These are phyloP conservation scores for Davidsoniella neocaledoniae DNA, from an alignment of 2,329 filamentous ascomycete species.

Conservation along the genomic window DNA sequence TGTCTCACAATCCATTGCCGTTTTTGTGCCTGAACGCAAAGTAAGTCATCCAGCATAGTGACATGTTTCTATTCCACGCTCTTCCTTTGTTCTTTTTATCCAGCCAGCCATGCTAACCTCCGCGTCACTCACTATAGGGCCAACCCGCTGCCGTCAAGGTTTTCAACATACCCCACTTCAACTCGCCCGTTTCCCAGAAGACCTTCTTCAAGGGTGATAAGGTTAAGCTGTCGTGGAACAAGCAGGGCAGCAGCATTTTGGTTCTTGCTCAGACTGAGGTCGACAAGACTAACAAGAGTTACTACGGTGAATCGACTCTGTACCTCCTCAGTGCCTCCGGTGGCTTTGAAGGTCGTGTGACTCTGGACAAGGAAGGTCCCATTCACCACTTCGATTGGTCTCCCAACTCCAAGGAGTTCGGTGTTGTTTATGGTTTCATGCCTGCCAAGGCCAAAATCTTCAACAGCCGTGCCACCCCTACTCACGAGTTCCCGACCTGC, in stretches of 20 bases:
- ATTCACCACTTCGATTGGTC: slow-evolving; percentile 99
- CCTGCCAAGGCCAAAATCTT: slow-evolving; percentile 98
- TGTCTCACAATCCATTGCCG: slow-evolving; percentile 77
- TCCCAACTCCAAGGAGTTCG: slow-evolving; percentile 92
- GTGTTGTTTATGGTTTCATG: slow-evolving; percentile 96
- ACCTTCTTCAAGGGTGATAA: slow-evolving; percentile 99
- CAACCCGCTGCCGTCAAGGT: slow-evolving; percentile 89
- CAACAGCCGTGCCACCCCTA: slow-evolving; percentile 68
- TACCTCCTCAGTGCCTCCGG: slow-evolving; percentile 88
- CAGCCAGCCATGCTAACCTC: slow-evolving; percentile 12
- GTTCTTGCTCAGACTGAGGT: slow-evolving; percentile 96
- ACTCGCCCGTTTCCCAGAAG: slow-evolving; percentile 76
- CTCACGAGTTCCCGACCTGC: slow-evolving; percentile 69
- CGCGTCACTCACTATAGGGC: slow-evolving; percentile 37
- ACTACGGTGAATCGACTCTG: slow-evolving; percentile 95
- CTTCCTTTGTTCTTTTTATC: not conserved
- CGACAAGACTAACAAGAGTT: slow-evolving; percentile 96
- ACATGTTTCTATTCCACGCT: not conserved
- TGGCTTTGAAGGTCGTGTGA: slow-evolving; percentile 79
- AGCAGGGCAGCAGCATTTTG: slow-evolving; percentile 74
- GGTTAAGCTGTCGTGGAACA: slow-evolving; percentile 97
- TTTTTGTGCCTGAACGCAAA: slow-evolving; percentile 93
- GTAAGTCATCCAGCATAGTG: slow-evolving; percentile 27
- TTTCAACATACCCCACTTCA: slow-evolving; percentile 82
- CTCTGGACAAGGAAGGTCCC: slow-evolving; percentile 89